Evolutionary conservation across 768 basidiomycete genomes (phyloP).

Genomic region (Mycena pura): DNA sequence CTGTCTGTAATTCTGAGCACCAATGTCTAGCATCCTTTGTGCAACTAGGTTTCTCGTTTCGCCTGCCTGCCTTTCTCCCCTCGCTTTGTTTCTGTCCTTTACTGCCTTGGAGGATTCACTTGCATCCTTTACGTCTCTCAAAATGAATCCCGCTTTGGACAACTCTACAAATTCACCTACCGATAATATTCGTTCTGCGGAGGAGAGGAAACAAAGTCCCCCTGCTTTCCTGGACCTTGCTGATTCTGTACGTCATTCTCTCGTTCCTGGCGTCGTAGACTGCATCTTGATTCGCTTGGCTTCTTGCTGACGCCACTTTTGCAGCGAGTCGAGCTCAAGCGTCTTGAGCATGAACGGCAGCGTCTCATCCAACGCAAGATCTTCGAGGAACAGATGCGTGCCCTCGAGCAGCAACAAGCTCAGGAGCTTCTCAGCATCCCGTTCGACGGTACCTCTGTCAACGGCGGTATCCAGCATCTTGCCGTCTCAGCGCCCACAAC

Average conservation of each 20-base stretch:
- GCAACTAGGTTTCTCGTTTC: conserved; percentile 67
- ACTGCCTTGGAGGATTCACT: conserved; percentile 60
- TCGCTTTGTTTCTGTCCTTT: conserved; percentile 62
- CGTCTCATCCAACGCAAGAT: conserved; percentile 84
- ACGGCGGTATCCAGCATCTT: conserved; percentile 68
- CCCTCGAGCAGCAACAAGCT: conserved; percentile 89
- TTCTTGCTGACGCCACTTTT: conserved; percentile 21
- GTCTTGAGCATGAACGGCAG: conserved; percentile 90
- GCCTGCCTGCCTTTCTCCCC: conserved; percentile 51
- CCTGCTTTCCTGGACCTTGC: conserved; percentile 94
- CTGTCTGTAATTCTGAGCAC: conserved; percentile 32
- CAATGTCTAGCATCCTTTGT: conserved; percentile 63
- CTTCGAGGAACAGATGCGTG: conserved; percentile 97
- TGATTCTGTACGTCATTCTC: conserved; percentile 73
- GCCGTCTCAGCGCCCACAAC: conserved; percentile 92
- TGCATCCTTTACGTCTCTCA: conserved; percentile 46
- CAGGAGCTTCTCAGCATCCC: conserved; percentile 83
- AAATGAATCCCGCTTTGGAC: conserved; percentile 77
- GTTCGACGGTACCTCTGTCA: conserved; percentile 55
- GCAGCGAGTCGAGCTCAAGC: conserved; percentile 89
- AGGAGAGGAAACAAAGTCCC: conserved; percentile 84
- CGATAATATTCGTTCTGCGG: conserved; percentile 72
- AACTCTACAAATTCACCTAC: conserved; percentile 67
- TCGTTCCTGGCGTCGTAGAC: too few species aligned
- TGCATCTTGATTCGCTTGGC: too few species aligned